These are phyloP conservation scores for Nitzschia sp. DNA, from an alignment of 108 stramenopile genomes.

Conservation along the genomic window DNA sequence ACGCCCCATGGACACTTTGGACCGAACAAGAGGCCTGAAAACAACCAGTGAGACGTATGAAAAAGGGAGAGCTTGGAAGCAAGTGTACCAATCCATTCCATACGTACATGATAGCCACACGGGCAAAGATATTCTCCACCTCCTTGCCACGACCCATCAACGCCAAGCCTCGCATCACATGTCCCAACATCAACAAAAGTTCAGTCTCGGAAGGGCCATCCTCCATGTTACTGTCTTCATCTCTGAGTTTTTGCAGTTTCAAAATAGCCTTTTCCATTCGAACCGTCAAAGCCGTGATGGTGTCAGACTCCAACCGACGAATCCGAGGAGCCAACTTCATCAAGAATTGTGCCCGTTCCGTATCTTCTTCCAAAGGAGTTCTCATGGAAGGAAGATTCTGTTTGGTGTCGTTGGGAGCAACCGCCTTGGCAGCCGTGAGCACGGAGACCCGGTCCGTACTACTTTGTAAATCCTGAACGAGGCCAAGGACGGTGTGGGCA, in stretches of 20 bases:
- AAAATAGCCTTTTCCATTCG: constrained; percentile 62
- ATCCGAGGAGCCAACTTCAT: constrained; percentile 84
- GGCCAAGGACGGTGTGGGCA: constrained; percentile 66
- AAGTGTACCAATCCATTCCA: background rate
- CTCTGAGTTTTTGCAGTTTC: constrained; percentile 38
- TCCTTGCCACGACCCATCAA: constrained; percentile 71
- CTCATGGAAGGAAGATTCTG: constrained; percentile 36
- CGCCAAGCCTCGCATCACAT: constrained; percentile 73
- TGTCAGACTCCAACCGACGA: constrained; percentile 73
- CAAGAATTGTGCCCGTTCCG: constrained; percentile 77
- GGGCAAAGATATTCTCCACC: constrained; percentile 81
- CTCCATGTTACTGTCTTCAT: constrained; percentile 21
- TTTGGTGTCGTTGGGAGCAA: constrained; percentile 15
- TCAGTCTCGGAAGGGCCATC: constrained; percentile 26
- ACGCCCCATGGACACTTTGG: constrained; percentile 81
- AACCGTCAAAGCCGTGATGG: constrained; percentile 43
- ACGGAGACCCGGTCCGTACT: constrained; percentile 57
- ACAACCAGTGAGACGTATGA: background rate
- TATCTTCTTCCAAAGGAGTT: constrained; percentile 44
- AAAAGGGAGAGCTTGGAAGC: background rate
- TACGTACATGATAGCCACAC: constrained; percentile 80
- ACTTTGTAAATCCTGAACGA: constrained; percentile 65
- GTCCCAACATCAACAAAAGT: constrained; percentile 67
- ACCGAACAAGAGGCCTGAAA: constrained; percentile 71
- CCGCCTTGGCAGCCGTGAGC: constrained; percentile 39